Evolutionary conservation across 2,329 filamentous ascomycete species (phyloP), one percentile per base, ranked within the genome.

Genomic region (Annulohypoxylon truncatum): DNA sequence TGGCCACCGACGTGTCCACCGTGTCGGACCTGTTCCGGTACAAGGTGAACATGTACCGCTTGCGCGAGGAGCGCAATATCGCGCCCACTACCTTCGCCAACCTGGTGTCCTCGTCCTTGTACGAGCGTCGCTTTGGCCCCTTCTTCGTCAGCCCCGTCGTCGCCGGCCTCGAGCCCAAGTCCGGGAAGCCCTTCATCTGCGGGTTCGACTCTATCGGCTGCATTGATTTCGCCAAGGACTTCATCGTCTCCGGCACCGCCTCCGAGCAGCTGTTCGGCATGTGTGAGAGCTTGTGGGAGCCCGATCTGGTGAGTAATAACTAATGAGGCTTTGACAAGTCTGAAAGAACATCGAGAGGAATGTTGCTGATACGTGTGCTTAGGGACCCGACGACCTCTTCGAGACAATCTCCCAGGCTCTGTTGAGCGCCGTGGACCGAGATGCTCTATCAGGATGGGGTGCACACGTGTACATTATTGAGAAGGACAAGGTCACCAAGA

Each of bases 11-110:
- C 80, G 94, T 99, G 71, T 89, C 88, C 71, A 98, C 95, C 74
- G 95, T 99, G 73, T 92, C 91, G 75, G 95, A 99, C 83, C 91
- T 98, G 73, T 97, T 99, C 88, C 94, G 96, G 78, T 98, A 97
- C 90, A 99, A 99, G 87, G 93, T 97, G 81, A 99, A 99, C 88
- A 96, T 99, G 92, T 99, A 99, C 88, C 92, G 96, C 72, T 89
- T 99, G 77, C 93, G 96, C 77, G 96, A 99, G 86, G 96, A 99
- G 87, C 94, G 96, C 78, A 88, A 94, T 85, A 98, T 99, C 82
- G 91, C 92, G 60, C 96, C 96, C 47, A 88, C 92, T 79, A 99
- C 96, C 64, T 94, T 99, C 83, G 94, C 96, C 80, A 97, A 99
- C 85, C 89, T 99, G 72, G 94, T 99, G 76, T 92, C 89, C 76